These are phyloP conservation scores for Fagopyrum homotropicum DNA, from an alignment of 148 eudicot species.

Conservation along the genomic window DNA sequence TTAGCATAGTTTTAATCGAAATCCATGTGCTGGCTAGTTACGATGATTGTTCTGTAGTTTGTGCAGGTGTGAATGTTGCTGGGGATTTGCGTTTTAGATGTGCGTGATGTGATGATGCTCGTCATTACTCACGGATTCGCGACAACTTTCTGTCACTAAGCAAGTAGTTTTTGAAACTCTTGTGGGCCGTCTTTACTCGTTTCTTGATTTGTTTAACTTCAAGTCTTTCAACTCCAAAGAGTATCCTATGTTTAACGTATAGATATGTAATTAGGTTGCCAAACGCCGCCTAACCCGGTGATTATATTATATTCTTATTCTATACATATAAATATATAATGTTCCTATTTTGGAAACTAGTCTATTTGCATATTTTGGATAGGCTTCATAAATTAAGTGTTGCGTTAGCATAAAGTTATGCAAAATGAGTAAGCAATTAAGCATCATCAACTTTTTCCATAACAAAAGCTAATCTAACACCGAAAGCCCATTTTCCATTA, in stretches of 20 bases:
- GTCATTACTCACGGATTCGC: not conserved
- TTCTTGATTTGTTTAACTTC: not conserved
- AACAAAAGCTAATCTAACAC: too few species aligned
- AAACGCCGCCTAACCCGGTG: not conserved
- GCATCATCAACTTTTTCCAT: not conserved
- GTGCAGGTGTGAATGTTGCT: constrained; percentile 7
- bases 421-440: not conserved
- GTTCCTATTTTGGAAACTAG: not conserved
- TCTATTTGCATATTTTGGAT: not conserved
- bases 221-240: not conserved
- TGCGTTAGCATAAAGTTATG: not conserved
- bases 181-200: not conserved
- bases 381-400: not conserved
- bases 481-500: too few species aligned
- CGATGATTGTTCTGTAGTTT: not conserved
- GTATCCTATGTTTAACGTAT: constrained; percentile 1
- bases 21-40: not conserved
- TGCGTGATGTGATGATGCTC: not conserved
- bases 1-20: not conserved
- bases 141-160: constrained; percentile 8
- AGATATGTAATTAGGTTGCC: not conserved
- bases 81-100: constrained; percentile 9
- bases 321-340: not conserved
- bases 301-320: not conserved
- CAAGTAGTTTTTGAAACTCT: not conserved